phyloP scores from a whole-genome alignment of 2,329 filamentous ascomycete genomes.

The Colletotrichum sp. region DNA sequence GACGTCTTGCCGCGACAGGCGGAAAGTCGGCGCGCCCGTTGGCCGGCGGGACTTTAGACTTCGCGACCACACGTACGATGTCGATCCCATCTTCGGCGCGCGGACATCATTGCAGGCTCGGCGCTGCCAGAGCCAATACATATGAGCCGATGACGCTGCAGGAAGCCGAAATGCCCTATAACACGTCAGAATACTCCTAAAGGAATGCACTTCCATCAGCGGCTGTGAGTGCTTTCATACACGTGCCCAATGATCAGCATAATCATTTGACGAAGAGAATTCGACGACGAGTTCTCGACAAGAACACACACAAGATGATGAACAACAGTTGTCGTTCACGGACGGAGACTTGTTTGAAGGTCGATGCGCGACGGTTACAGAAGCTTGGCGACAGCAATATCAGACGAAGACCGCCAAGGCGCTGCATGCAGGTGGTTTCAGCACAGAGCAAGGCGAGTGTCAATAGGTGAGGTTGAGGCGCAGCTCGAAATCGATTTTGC shows the following conservation, averaged over 20 bases:
- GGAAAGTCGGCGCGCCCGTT: background rate
- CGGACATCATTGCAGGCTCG: background rate
- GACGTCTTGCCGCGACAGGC: background rate
- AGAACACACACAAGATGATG: background rate
- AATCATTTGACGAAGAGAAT: background rate
- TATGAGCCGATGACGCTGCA: background rate
- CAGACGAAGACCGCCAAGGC: background rate
- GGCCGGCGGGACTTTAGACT: background rate
- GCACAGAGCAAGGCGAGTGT: background rate
- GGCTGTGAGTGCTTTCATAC: background rate
- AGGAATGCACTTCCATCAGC: background rate
- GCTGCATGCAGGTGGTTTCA: slow-evolving; percentile 3
- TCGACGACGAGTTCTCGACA: background rate
- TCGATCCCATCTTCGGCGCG: slow-evolving; percentile 11
- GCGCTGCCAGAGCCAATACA: background rate
- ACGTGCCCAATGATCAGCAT: background rate
- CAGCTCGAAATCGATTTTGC: background rate
- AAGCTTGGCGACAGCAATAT: background rate
- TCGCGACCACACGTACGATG: background rate
- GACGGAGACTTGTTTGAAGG: background rate
- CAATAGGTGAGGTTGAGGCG: background rate
- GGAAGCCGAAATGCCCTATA: background rate
- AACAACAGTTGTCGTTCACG: background rate
- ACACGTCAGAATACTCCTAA: background rate
- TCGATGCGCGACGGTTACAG: background rate